Conservation (phyloP, 768 basidiomycete genomes). For the Lactarius vividus region DNA sequence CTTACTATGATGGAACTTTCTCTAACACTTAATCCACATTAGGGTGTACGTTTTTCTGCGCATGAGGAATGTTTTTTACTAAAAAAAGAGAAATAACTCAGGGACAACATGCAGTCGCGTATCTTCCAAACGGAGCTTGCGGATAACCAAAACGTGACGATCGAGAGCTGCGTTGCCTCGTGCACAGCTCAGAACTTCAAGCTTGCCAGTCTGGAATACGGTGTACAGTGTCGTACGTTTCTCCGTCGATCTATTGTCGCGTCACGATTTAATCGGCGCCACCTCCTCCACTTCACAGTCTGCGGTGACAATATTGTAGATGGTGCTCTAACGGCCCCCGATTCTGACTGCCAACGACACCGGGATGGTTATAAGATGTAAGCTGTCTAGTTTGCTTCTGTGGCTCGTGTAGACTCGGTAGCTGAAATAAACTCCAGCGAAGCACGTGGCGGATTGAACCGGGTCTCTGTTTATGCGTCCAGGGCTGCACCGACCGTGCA, state of each 20-base stretch:
- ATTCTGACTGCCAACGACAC: slow-evolving; percentile 63
- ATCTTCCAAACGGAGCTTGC: slow-evolving; percentile 45
- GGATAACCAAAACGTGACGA: slow-evolving; percentile 47
- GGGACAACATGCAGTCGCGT: slow-evolving; percentile 63
- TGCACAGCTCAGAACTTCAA: slow-evolving; percentile 59
- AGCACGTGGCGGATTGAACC: slow-evolving; percentile 70
- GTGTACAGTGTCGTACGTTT: slow-evolving; percentile 47
- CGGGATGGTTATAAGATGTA: slow-evolving; percentile 69
- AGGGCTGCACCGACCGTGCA: slow-evolving; percentile 56
- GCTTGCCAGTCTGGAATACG: slow-evolving; percentile 68
- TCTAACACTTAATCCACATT: slow-evolving; percentile 33
- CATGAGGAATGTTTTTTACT: not conserved
- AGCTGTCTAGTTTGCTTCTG: slow-evolving; percentile 28
- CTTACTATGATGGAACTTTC: slow-evolving; percentile 16
- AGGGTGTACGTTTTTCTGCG: slow-evolving; percentile 45
- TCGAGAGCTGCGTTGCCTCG: slow-evolving; percentile 57
- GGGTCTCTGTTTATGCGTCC: slow-evolving; percentile 64
- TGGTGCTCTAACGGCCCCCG: slow-evolving; percentile 51
- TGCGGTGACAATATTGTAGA: slow-evolving; percentile 66
- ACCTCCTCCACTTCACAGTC: slow-evolving; percentile 45
- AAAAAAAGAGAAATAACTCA: slow-evolving; percentile 18
- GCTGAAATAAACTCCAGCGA: slow-evolving; percentile 39
- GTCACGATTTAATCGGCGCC: not conserved
- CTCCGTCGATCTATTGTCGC: not conserved
- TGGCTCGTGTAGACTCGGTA: not conserved